Conservation (phyloP, 2,329 filamentous ascomycete genomes). For the Epichloe uncinata region DNA sequence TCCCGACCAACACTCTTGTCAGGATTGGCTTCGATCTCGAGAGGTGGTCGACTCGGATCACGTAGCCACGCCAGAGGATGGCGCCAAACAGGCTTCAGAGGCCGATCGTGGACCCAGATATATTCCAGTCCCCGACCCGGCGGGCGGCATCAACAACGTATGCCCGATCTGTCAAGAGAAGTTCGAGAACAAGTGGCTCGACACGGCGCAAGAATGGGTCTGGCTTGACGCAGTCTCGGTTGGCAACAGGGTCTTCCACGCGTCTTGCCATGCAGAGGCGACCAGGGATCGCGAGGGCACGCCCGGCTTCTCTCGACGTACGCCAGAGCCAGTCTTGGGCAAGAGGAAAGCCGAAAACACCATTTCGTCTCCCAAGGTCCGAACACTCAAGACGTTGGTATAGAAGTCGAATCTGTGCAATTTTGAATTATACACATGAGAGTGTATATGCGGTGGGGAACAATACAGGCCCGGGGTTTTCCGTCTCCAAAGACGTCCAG, state of each 20-base stretch:
- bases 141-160: constrained; percentile 56
- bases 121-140: constrained; percentile 72
- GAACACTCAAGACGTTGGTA: constrained; percentile 22
- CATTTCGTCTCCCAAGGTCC: constrained; percentile 23
- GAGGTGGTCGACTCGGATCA: constrained; percentile 62
- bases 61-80: constrained; percentile 19
- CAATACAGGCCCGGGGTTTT: not conserved
- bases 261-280: constrained; percentile 76
- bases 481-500: not conserved
- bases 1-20: not conserved
- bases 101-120: constrained; percentile 43
- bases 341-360: constrained; percentile 63
- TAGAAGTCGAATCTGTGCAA: constrained; percentile 7
- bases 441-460: not conserved
- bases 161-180: constrained; percentile 94
- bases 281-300: constrained; percentile 47
- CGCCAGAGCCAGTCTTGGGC: constrained; percentile 53
- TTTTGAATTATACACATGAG: not conserved
- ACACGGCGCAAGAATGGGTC: constrained; percentile 94
- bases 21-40: constrained; percentile 83
- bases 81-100: constrained; percentile 20
- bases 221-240: constrained; percentile 82
- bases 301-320: constrained; percentile 30
- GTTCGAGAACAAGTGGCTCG: constrained; percentile 84
- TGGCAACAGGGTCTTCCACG: constrained; percentile 73